phyloP scores from a whole-genome alignment of 208 protist genomes.

The Trypanosoma conorhini region DNA sequence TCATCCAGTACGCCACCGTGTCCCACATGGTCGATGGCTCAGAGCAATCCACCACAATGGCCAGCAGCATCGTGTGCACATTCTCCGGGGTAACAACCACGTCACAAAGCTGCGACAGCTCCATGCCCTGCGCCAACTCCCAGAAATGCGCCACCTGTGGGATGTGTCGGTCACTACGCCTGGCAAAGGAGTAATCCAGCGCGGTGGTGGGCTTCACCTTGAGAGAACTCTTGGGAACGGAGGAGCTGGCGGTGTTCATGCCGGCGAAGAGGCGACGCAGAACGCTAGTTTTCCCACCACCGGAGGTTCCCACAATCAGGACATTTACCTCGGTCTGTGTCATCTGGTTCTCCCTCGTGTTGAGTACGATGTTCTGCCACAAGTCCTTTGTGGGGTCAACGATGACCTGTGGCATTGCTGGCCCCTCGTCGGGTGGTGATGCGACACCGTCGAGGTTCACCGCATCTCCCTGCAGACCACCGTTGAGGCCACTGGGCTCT shows the following conservation, averaged over 20 bases:
- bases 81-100: constrained; percentile 87
- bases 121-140: constrained; percentile 86
- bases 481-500: background rate
- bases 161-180: constrained; percentile 76
- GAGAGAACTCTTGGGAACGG: constrained; percentile 18
- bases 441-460: constrained; percentile 2
- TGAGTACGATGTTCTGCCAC: constrained; percentile 87
- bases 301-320: constrained; percentile 64
- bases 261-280: constrained; percentile 69
- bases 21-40: constrained; percentile 68
- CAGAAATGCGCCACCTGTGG: constrained; percentile 89
- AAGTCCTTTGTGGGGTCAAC: constrained; percentile 85
- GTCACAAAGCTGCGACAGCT: constrained; percentile 83
- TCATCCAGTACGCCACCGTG: constrained; percentile 72
- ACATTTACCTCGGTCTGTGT: constrained; percentile 73
- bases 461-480: background rate
- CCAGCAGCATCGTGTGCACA: constrained; percentile 66
- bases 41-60: constrained; percentile 80
- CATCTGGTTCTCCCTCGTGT: constrained; percentile 61
- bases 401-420: constrained; percentile 35
- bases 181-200: constrained; percentile 85
- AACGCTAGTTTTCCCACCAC: constrained; percentile 84
- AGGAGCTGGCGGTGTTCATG: constrained; percentile 40
- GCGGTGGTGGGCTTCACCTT: constrained; percentile 87
- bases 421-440: constrained; percentile 3